Evolutionary conservation across 441 rosid species (phyloP).

Genomic region (Dalechampia spathulata): DNA sequence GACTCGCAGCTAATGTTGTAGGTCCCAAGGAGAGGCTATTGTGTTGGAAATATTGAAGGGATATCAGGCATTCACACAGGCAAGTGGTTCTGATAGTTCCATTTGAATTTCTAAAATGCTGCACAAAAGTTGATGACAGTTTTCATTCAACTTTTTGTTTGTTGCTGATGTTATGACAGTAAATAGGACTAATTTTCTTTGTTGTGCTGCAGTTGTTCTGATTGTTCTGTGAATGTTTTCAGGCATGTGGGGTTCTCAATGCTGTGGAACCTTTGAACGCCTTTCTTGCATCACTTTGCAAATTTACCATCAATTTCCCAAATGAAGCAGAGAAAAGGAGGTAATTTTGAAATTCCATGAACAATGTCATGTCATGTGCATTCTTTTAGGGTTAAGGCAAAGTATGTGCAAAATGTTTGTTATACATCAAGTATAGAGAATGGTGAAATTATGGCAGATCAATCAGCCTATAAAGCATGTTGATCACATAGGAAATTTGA

Average conservation of each 20-base stretch:
- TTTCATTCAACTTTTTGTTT: constrained; percentile 1
- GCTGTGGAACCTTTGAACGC: constrained; percentile 97
- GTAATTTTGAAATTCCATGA: constrained; percentile 27
- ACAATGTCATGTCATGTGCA: constrained; percentile 5
- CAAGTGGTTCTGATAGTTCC: constrained; percentile 25
- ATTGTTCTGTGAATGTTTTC: constrained; percentile 24
- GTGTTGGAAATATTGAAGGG: constrained; percentile 96
- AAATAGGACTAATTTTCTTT: constrained; percentile 4
- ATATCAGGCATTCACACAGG: constrained; percentile 99
- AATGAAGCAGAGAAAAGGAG: constrained; percentile 74
- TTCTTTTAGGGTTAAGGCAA: too few relatives aligned
- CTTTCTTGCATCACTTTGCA: constrained; percentile 96
- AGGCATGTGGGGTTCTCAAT: constrained; percentile 99
- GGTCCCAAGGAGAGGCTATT: constrained; percentile 99
- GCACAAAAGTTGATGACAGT: background rate
- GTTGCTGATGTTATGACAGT: background rate
- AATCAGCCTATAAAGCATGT: background rate
- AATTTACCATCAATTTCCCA: constrained; percentile 87
- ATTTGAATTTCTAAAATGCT: constrained; percentile 10
- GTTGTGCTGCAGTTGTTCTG: constrained; percentile 9
- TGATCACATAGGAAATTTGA: background rate
- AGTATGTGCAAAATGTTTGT: background rate
- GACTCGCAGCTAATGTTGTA: constrained; percentile 35
- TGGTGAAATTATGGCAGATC: background rate
- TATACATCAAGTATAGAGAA: background rate